Conservation (phyloP, 768 basidiomycete genomes). For the Tylopilus rubrobrunneus region DNA sequence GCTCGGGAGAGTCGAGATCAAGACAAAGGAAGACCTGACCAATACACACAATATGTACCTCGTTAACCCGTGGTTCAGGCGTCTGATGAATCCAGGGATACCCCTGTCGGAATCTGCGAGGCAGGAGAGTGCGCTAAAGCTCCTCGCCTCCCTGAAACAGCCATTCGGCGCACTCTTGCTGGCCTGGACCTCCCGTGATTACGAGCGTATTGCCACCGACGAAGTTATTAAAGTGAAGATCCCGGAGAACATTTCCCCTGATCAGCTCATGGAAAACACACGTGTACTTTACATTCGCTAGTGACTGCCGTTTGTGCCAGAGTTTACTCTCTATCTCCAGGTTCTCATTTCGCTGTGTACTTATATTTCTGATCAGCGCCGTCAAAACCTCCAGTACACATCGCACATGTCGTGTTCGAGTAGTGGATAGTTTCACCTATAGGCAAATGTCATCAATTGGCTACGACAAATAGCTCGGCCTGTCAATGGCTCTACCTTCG, state of each 20-base stretch:
- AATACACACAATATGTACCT: conserved; percentile 6
- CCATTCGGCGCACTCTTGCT: conserved; percentile 18
- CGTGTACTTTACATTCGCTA: conserved; percentile 10
- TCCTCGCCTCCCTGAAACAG: conserved; percentile 6
- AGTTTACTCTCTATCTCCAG: neutral
- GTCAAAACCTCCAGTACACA: too few relatives aligned
- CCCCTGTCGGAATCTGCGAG: neutral
- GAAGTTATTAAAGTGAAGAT: conserved; percentile 2
- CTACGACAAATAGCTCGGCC: too few relatives aligned
- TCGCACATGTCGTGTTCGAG: too few relatives aligned
- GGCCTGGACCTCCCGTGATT: neutral
- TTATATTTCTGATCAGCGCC: too few relatives aligned
- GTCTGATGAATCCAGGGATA: neutral
- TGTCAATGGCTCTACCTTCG: too few relatives aligned
- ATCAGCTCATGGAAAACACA: conserved; percentile 1
- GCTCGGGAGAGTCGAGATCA: conserved; percentile 8
- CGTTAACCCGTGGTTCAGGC: conserved; percentile 15
- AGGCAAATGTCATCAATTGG: too few relatives aligned
- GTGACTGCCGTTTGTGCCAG: neutral
- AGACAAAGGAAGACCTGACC: conserved; percentile 1
- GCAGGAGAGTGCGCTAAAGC: neutral
- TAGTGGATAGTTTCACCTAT: too few relatives aligned
- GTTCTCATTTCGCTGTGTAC: too few relatives aligned
- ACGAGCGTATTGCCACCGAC: conserved; percentile 12
- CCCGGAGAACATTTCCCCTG: conserved; percentile 3